phyloP scores from a whole-genome alignment of 805 yeast species.

The Candida stauntonica region DNA sequence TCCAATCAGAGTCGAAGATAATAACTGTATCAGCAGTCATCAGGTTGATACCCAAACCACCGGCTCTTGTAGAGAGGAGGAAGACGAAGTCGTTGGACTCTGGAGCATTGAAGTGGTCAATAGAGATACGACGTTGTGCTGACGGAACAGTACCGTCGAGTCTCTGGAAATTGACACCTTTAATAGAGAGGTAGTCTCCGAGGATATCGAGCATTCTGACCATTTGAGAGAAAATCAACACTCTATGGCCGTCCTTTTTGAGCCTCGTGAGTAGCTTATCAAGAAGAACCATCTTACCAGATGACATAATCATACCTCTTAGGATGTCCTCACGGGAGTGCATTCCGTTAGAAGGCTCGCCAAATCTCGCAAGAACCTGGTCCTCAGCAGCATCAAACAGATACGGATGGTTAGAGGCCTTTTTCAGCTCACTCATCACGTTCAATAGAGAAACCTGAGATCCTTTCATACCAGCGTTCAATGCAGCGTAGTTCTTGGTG shows the following conservation, averaged over 20 bases:
- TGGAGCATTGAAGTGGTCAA: conserved; percentile 94
- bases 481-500: conserved; percentile 86
- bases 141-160: conserved; percentile 97
- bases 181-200: conserved; percentile 86
- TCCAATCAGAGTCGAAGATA: conserved; percentile 98
- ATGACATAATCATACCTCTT: conserved; percentile 92
- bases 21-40: conserved; percentile 99
- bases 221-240: conserved; percentile 94
- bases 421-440: conserved; percentile 92
- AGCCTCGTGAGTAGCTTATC: conserved; percentile 84
- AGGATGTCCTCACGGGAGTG: conserved; percentile 72
- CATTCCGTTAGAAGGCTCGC: conserved; percentile 38
- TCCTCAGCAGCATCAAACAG: conserved; percentile 91
- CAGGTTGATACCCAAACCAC: conserved; percentile 95
- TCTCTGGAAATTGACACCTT: conserved; percentile 86
- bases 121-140: conserved; percentile 86
- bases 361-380: conserved; percentile 64
- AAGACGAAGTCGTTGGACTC: conserved; percentile 91
- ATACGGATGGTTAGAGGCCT: conserved; percentile 97
- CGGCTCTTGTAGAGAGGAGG: conserved; percentile 91
- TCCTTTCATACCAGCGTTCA: conserved; percentile 77
- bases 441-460: conserved; percentile 80
- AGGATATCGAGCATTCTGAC: conserved; percentile 92
- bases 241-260: conserved; percentile 93
- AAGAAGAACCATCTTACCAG: conserved; percentile 95